Base-by-base conservation (phyloP, 352 stramenopile species). In the Phytophthora kernoviae region DNA sequence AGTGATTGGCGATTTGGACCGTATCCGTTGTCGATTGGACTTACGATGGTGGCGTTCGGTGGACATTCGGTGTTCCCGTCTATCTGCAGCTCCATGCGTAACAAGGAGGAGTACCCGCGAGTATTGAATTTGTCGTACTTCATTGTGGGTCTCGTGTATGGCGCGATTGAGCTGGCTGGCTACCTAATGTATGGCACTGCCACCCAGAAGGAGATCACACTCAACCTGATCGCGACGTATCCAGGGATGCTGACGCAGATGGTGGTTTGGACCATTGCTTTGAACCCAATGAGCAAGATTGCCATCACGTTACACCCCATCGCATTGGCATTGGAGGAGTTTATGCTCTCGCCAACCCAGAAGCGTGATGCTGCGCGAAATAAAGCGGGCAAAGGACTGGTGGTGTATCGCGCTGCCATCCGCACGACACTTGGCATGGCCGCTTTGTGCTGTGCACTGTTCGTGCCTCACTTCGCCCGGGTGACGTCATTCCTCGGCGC, bases 231-330 rank as follows among this genome's bases (percentile, higher is more conserved):
- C 44, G 76, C 67, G 1, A 69, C 79, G 46, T 91, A 82, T 51
- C 81, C 83, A 0, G 81, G 81, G 5, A 32, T 64, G 14, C 66
- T 93, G 26, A 91, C 84, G 32, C 68, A 77, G 20, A 57, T 90
- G 61, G 79, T 93, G 15, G 66, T 94, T 22, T 93, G 83, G 84
- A 88, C 75, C 41, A 91, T 96, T 58, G 87, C 81, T 47, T 69
- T 96, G 22, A 96, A 94, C 59, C 87, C 87, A 26, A 89, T 91
- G 80, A 94, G 81, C 58, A 96, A 96, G 68, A 92, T 96, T 54
- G 83, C 85, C 12, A 88, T 96, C 62, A 91, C 84, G 36, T 66
- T 95, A 18, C 82, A 94, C 49, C 87, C 87, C 11, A 73, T 96
- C 44, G 87, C 84, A 18, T 59, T 93, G 14, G 75, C 81, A 18